These are phyloP conservation scores for Nephelium lappaceum DNA, from an alignment of 345 rosid genomes.

Conservation along the genomic window DNA sequence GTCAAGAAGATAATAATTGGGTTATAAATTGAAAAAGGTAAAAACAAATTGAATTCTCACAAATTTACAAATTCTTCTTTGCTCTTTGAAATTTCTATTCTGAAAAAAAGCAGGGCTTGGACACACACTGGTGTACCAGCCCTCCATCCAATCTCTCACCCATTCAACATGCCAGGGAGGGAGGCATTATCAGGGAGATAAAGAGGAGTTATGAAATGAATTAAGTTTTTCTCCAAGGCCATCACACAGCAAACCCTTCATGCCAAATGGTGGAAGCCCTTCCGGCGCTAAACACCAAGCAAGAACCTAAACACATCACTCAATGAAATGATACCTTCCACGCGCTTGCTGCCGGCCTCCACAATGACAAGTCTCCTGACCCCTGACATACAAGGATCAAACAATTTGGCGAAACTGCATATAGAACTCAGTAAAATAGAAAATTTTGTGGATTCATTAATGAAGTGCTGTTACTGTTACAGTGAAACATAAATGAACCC, in stretches of 20 bases:
- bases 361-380: slow-evolving; percentile 74
- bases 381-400: slow-evolving; percentile 39
- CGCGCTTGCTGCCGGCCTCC: slow-evolving; percentile 90
- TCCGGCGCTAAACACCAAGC: slow-evolving; percentile 49
- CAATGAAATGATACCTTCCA: slow-evolving; percentile 76
- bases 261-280: not conserved
- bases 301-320: slow-evolving; percentile 73
- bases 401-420: not conserved
- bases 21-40: slow-evolving; percentile 22
- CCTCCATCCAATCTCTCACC: slow-evolving; percentile 26
- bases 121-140: not conserved
- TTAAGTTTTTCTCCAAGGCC: slow-evolving; percentile 23
- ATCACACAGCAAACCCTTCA: slow-evolving; percentile 16
- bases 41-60: slow-evolving; percentile 32
- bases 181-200: not conserved
- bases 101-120: slow-evolving; percentile 20
- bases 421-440: not conserved
- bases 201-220: slow-evolving; percentile 11
- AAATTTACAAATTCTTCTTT: slow-evolving; percentile 50
- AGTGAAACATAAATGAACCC: not conserved
- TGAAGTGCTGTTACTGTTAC: not conserved
- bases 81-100: slow-evolving; percentile 48
- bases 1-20: slow-evolving; percentile 24
- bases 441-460: not conserved
- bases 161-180: slow-evolving; percentile 9